phyloP scores from a whole-genome alignment of 192 early-diverging fungal genomes.

The Coemansia furcata region DNA sequence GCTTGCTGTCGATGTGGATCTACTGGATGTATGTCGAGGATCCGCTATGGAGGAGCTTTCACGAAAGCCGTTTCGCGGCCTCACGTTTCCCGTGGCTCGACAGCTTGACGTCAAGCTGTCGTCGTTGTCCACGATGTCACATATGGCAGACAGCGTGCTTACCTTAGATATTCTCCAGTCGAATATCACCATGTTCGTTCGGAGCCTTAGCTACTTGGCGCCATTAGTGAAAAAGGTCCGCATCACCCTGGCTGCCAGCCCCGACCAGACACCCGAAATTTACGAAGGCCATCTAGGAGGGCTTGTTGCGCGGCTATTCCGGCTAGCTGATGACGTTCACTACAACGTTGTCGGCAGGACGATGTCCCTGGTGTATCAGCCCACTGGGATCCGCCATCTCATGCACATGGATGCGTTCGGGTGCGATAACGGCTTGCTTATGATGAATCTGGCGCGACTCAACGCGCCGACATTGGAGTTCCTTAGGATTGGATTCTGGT shows the following conservation, averaged over 20 bases:
- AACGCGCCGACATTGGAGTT: not conserved
- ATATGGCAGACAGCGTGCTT: not conserved
- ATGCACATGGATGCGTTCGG: not conserved
- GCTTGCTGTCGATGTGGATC: not conserved
- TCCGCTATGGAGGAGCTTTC: not conserved
- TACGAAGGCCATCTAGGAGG: not conserved
- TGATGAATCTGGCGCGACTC: not conserved
- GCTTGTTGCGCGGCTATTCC: not conserved
- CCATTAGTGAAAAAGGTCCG: not conserved
- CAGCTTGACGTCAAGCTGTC: not conserved
- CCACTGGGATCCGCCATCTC: not conserved
- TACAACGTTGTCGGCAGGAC: not conserved
- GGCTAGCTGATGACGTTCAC: not conserved
- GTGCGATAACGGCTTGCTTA: not conserved
- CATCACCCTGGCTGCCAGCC: not conserved
- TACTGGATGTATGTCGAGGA: not conserved
- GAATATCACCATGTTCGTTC: not conserved
- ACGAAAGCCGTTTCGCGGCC: not conserved
- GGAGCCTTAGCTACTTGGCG: not conserved
- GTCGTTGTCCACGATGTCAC: not conserved
- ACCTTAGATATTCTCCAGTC: not conserved
- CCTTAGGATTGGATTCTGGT: not conserved
- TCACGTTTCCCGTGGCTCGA: not conserved
- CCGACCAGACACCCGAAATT: not conserved
- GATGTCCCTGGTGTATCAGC: not conserved